Conservation (phyloP, 2,329 filamentous ascomycete genomes). For the Orbilia blumenaviensis region DNA sequence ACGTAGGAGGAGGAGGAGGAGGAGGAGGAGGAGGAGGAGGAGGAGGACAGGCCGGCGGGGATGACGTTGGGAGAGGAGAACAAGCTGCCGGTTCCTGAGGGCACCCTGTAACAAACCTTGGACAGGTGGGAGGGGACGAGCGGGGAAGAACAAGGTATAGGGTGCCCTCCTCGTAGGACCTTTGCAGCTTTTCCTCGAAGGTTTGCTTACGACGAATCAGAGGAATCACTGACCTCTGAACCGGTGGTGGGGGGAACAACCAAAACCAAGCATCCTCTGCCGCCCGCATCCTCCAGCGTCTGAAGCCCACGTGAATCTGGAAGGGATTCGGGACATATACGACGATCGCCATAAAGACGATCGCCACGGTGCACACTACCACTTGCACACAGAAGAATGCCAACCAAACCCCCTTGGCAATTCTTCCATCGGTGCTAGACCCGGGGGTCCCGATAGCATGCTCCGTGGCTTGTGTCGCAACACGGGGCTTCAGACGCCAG, state of each 20-base stretch:
- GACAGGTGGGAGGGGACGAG: not conserved
- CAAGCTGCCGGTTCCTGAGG: not conserved
- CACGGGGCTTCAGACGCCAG: conserved; percentile 7
- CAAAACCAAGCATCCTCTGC: conserved; percentile 6
- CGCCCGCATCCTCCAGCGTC: conserved; percentile 18
- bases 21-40: not conserved
- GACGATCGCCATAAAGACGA: conserved; percentile 2
- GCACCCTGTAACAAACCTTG: not conserved
- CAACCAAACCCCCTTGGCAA: not conserved
- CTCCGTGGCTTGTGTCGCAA: not conserved
- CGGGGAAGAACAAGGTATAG: not conserved
- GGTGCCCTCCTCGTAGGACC: not conserved
- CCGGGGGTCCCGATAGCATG: not conserved
- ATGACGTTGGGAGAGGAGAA: not conserved
- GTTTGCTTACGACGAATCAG: not conserved
- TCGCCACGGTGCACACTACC: not conserved
- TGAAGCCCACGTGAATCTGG: conserved; percentile 15
- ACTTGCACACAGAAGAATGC: not conserved
- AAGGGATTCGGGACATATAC: conserved; percentile 13
- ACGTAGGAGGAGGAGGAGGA: not conserved
- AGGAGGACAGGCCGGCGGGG: not conserved
- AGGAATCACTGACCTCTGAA: conserved; percentile 23
- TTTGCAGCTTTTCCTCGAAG: conserved; percentile 12
- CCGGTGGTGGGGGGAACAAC: not conserved
- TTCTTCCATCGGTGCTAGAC: not conserved